Base-by-base conservation (phyloP, 495 filamentous ascomycete species). In the Neurospora sp. region DNA sequence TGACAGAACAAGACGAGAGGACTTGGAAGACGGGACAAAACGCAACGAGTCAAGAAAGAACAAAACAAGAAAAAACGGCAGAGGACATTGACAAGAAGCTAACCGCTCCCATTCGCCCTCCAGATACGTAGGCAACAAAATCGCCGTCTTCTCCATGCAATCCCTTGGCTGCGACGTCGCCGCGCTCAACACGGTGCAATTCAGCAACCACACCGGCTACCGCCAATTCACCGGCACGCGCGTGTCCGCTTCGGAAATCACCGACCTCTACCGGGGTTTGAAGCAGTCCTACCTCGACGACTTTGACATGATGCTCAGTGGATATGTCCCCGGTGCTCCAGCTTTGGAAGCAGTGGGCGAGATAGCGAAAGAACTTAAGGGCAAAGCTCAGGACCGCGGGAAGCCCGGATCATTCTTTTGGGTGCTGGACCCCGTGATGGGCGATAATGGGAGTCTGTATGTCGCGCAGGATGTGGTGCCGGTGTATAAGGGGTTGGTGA, bases 351-450 rank as follows among this genome's bases (percentile, higher is more conserved):
- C 92, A 0, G 92, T 97, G 18, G 96, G 96, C 3, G 81, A 84
- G 53, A 97, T 98, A 74, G 95, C 87, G 5, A 84, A 89, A 73
- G 93, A 97, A 75, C 84, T 97, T 65, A 91, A 91, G 79, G 84
- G 85, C 61, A 91, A 90, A 70, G 86, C 87, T 7, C 82, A 83
- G 39, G 83, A 83, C 18, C 69, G 31, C 0, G 68, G 40, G 6
- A 88, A 87, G 39, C 89, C 91, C 0, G 94, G 94, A 0, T 35
- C 22, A 22, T 96, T 98, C 83, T 98, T 98, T 82, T 98, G 94
- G 94, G 90, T 97, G n/a, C 85, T 99, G 61, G 96, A 99, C 80
- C 96, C 96, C 1, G 96, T 99, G 16, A 99, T 99, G 96, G 96
- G 96, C 61, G 96, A 99, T 78, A 92, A 97, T 77, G 96, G 93